Base-by-base conservation (phyloP, 106 monocot species). In the Dioscorea dumetorum region DNA sequence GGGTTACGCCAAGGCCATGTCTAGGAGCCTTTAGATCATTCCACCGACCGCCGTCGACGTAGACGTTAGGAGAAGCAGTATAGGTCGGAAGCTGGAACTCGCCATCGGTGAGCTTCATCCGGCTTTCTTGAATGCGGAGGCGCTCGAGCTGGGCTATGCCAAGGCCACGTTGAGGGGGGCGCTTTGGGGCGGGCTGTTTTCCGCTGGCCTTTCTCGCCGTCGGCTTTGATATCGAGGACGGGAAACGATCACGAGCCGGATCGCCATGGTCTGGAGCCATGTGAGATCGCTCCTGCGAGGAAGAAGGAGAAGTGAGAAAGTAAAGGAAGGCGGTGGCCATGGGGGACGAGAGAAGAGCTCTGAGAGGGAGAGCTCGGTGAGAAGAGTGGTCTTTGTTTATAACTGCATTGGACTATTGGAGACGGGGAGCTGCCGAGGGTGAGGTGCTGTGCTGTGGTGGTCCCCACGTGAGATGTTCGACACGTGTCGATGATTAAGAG, bases 141-240 rank as follows among this genome's bases (percentile, higher is more conserved):
- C 60, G 66, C 81, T 85, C 85, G 31, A 85, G 81, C 75, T 85
- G 71, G 41, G 72, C 81, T 3, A 85, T 78, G 13, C 78, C 85
- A 34, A 85, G 78, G 20, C 85, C 81, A 2, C 85, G 78, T 78
- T 85, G 85, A 9, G 85, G 85, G 49, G 62, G 71, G 50, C 70
- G 72, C 75, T 85, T 81, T 33, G 71, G 62, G 14, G 33, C 64
- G 9, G 64, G 68, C 8, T 52, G 20, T 63, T 70, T 75, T 49
- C 72, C 52, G 72, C 54, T 65, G 12, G 58, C 35, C 24, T 33
- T 17, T 12, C 12, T 16, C 57, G 49, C 21, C 21, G 17, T 21
- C 14, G 63, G 20, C 28, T 52, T 21, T 28, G 28, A 28, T 28
- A 28, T 28, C 28, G 28, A 28, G 2, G 28, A 1, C 28, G 28